A percentile compares a stretch with the other conserved stretches of the same genome.
These are phyloP conservation scores for Epichloe uncinata DNA, from an alignment of 2,329 filamentous ascomycete species.

Conservation along the genomic window DNA sequence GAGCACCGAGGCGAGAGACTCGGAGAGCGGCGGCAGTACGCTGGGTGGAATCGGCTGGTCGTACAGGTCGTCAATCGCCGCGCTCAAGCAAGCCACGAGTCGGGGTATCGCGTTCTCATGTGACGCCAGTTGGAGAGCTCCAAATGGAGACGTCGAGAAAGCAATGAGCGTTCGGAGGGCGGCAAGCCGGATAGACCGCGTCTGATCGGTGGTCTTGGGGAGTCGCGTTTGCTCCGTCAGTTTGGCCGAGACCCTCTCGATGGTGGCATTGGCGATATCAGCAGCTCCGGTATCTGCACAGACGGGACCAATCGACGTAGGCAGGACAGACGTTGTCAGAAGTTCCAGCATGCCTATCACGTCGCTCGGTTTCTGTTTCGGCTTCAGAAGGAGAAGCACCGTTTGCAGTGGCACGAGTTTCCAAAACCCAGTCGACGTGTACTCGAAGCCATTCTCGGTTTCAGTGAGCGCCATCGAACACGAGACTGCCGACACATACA, in stretches of 20 bases:
- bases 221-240: slow-evolving; percentile 41
- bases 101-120: slow-evolving; percentile 61
- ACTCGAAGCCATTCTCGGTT: slow-evolving; percentile 16
- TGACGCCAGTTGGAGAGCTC: slow-evolving; percentile 49
- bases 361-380: slow-evolving; percentile 49
- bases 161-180: slow-evolving; percentile 41
- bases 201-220: slow-evolving; percentile 23
- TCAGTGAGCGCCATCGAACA: slow-evolving; percentile 32
- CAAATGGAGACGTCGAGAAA: slow-evolving; percentile 50
- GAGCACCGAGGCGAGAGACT: slow-evolving; percentile 4
- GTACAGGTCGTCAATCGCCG: slow-evolving; percentile 63
- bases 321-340: slow-evolving; percentile 51
- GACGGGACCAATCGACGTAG: slow-evolving; percentile 54
- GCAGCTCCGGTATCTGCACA: slow-evolving; percentile 27
- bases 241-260: slow-evolving; percentile 50
- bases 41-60: slow-evolving; percentile 34
- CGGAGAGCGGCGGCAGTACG: slow-evolving; percentile 18
- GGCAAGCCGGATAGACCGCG: slow-evolving; percentile 30
- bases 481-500: slow-evolving; percentile 50
- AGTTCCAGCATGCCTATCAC: slow-evolving; percentile 52
- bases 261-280: slow-evolving; percentile 32
- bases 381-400: slow-evolving; percentile 52
- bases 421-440: slow-evolving; percentile 45
- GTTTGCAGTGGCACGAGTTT: slow-evolving; percentile 51
- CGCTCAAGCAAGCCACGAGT: slow-evolving; percentile 50